Percentiles rank a stretch among this genome's conserved stretches.
Conservation (phyloP, 2,329 filamentous ascomycete species). For the Fusarium subtropicale region DNA sequence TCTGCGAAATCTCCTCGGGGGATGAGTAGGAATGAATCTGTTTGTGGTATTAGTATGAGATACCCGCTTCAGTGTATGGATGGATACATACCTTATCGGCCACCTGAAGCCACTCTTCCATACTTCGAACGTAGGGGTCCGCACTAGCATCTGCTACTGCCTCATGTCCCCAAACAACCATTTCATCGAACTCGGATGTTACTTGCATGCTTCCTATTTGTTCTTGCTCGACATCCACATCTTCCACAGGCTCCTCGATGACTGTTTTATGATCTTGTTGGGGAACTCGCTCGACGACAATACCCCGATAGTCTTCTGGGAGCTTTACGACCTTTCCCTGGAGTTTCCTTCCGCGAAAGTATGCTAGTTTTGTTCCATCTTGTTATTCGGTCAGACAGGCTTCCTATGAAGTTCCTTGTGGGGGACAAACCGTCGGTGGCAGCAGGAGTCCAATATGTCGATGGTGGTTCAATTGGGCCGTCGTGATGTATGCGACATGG, state of each 20-base stretch:
- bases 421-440: constrained; percentile 57
- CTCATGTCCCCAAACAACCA: constrained; percentile 90
- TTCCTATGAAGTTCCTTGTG: background rate
- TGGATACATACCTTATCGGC: constrained; percentile 70
- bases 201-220: constrained; percentile 68
- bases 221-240: constrained; percentile 57
- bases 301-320: constrained; percentile 77
- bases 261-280: constrained; percentile 52
- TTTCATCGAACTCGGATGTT: constrained; percentile 75
- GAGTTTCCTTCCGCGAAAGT: constrained; percentile 85
- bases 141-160: constrained; percentile 66
- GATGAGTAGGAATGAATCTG: constrained; percentile 44
- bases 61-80: background rate
- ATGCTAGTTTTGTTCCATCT: constrained; percentile 68
- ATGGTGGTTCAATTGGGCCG: constrained; percentile 72
- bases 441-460: constrained; percentile 77
- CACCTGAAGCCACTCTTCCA: constrained; percentile 84
- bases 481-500: constrained; percentile 85
- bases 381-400: constrained; percentile 7
- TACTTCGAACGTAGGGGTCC: constrained; percentile 78
- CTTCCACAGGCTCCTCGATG: constrained; percentile 55
- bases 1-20: background rate
- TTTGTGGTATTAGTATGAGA: constrained; percentile 12
- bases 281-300: constrained; percentile 62
- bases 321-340: constrained; percentile 74